Evolutionary conservation across 139 green algal species (phyloP).

Genomic region (Penium margaritaceum): DNA sequence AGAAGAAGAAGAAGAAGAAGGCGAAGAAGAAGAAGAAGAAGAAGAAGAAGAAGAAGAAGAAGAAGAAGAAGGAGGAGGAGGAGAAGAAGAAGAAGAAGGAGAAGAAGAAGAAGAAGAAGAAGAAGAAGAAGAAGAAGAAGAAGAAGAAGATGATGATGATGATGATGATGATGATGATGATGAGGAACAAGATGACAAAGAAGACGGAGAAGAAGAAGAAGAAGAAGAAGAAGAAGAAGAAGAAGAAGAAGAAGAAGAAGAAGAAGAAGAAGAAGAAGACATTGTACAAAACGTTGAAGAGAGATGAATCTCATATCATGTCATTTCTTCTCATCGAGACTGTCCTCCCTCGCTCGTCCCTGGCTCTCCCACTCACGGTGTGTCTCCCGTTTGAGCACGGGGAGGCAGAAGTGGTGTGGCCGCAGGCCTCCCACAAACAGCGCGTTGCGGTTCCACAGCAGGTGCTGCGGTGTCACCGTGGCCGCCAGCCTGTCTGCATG

Average conservation of each 20-base stretch:
- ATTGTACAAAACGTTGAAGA: too few relatives aligned
- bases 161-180: background rate
- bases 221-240: too few relatives aligned
- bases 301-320: too few relatives aligned
- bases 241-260: too few relatives aligned
- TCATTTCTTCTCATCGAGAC: too few relatives aligned
- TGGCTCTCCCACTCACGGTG: constrained; percentile 51
- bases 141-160: background rate
- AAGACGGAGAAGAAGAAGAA: background rate
- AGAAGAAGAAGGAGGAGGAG: background rate
- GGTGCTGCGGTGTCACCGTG: constrained; percentile 92
- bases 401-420: constrained; percentile 94
- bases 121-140: background rate
- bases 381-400: constrained; percentile 89
- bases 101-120: background rate
- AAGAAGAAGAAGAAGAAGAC: too few relatives aligned
- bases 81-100: background rate
- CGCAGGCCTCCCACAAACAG: constrained; percentile 84
- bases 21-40: background rate
- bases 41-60: background rate
- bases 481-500: constrained; percentile 69
- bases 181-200: background rate
- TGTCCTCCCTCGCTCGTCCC: too few relatives aligned
- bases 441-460: constrained; percentile 94
- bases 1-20: background rate